Evolutionary conservation across 75 land plant species (phyloP), one percentile per base, ranked within the genome.

Genomic region (Chamaecyparis obtusa): DNA sequence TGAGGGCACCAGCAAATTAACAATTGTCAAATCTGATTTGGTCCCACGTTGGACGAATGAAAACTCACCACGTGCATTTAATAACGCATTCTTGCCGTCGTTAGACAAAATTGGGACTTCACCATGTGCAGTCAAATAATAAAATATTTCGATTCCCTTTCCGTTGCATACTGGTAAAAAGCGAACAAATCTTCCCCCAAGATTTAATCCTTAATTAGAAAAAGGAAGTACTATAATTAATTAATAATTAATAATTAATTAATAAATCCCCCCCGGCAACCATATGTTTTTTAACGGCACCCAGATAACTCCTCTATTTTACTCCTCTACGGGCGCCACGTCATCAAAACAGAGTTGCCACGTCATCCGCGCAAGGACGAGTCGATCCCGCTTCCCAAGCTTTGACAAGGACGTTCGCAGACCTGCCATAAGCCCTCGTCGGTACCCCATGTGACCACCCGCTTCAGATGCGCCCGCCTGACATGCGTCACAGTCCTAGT

Each of bases 401-500:
- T 78, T 2, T 78, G 81, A 78, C 21, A 78, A 37, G 46, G 43
- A 39, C 81, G 19, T 78, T 41, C 81, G 46, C 41, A 5, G 7
- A 8, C 37, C 44, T 19, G n/a, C 46, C 44, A 17, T 78, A 17
- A 37, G 24, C 7, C 27, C 81, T 3, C 81, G 15, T 51, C 2
- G 44, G 27, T 39, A 39, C 15, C 83, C 48, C 83, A 81, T 44
- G 83, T 81, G 83, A 81, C 54, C 83, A 1, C 32, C 36, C 33
- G 76, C 36, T 32, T 74, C 15, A 24, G n/a, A 64, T 64, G n/a
- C 69, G 9, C 27, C 81, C 44, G 32, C 30, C 83, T 81, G 83
- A 81, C 83, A 81, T 9, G 33, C 49, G 14, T 44, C 83, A 81
- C 83, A 80, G 11, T 80, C 83, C 11, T 14, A 46, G 51, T 81